These are phyloP conservation scores for Psilocybe azurescens DNA, from an alignment of 768 basidiomycete genomes.

Conservation along the genomic window DNA sequence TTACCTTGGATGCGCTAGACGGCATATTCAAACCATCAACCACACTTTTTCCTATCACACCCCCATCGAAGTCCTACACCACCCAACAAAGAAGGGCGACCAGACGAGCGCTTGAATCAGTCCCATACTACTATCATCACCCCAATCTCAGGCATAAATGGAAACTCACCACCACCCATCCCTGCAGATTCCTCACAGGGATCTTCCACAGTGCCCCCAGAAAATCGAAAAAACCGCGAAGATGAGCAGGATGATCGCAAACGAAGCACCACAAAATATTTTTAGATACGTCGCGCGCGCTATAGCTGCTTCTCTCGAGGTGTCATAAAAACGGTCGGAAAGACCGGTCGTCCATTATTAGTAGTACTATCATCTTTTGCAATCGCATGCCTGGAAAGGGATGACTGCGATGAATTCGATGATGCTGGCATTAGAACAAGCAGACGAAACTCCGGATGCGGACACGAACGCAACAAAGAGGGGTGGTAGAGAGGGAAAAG, in stretches of 20 bases:
- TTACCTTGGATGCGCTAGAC: constrained; percentile 37
- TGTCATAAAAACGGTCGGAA: constrained; percentile 32
- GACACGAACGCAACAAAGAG: too few relatives aligned
- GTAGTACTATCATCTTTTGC: background rate
- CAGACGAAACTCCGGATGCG: too few relatives aligned
- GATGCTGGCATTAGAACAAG: background rate
- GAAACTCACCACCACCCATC: constrained; percentile 60
- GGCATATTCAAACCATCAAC: constrained; percentile 38
- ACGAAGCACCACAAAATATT: constrained; percentile 40
- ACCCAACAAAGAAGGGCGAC: background rate
- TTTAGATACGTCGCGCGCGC: constrained; percentile 52
- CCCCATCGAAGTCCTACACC: constrained; percentile 69
- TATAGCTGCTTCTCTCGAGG: constrained; percentile 22
- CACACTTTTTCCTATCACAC: constrained; percentile 52
- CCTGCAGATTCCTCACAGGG: constrained; percentile 47
- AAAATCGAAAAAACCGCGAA: constrained; percentile 60
- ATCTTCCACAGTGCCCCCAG: constrained; percentile 59
- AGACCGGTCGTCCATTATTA: background rate
- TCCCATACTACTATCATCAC: too few relatives aligned
- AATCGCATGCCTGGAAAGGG: background rate
- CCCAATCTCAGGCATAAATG: background rate
- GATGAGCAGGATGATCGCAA: constrained; percentile 47
- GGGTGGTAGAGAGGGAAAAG: background rate
- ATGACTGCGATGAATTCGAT: background rate
- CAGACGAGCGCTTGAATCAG: background rate